phyloP scores from a whole-genome alignment of 2,329 filamentous ascomycete genomes.

The Hymenoscyphus occultus region DNA sequence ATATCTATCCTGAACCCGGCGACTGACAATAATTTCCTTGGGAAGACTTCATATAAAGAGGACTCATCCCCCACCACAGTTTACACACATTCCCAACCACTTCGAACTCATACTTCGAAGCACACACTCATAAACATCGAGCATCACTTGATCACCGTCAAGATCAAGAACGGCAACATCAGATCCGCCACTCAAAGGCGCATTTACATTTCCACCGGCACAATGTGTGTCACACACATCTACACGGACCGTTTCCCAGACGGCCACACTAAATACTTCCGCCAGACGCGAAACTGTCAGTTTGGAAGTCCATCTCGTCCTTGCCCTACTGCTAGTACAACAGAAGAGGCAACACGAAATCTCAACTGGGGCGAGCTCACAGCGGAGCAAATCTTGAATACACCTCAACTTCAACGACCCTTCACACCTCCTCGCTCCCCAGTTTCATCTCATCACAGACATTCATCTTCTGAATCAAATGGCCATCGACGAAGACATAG shows the following conservation, averaged over 20 bases:
- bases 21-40: constrained; percentile 29
- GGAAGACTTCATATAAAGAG: constrained; percentile 15
- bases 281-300: constrained; percentile 39
- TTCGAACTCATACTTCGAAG: background rate
- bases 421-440: constrained; percentile 32
- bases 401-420: constrained; percentile 35
- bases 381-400: constrained; percentile 39
- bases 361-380: constrained; percentile 38
- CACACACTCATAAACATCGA: background rate
- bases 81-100: constrained; percentile 12
- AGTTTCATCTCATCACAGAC: constrained; percentile 29
- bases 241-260: constrained; percentile 49
- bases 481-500: constrained; percentile 41
- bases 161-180: constrained; percentile 18
- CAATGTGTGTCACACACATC: constrained; percentile 51
- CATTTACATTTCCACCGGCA: constrained; percentile 34
- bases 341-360: constrained; percentile 43
- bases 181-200: constrained; percentile 12
- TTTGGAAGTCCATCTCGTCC: constrained; percentile 40
- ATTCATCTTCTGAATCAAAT: constrained; percentile 37
- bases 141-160: constrained; percentile 11
- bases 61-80: constrained; percentile 18
- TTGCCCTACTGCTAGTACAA: constrained; percentile 43
- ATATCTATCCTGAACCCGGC: constrained; percentile 33
- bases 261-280: constrained; percentile 40